These are phyloP conservation scores for Globisporangium mamillatum DNA, from an alignment of 352 stramenopile genomes.

Conservation along the genomic window DNA sequence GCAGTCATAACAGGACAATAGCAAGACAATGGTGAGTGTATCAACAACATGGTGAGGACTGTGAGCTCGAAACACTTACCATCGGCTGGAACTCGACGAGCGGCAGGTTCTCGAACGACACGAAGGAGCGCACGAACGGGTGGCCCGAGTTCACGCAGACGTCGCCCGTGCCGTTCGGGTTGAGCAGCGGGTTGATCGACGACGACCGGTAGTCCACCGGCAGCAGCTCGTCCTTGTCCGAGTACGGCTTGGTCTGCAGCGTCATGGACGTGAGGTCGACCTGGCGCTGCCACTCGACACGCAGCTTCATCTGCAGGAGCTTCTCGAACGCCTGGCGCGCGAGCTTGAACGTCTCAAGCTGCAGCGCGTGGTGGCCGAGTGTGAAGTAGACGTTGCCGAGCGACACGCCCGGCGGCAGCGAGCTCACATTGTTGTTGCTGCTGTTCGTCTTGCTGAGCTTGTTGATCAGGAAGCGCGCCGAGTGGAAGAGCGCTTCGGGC, in stretches of 20 bases:
- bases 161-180: constrained; percentile 84
- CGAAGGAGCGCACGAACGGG: constrained; percentile 93
- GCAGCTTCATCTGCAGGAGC: constrained; percentile 88
- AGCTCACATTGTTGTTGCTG: constrained; percentile 13
- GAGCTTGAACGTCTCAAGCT: constrained; percentile 92
- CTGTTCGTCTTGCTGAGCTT: constrained; percentile 43
- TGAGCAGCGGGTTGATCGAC: constrained; percentile 91
- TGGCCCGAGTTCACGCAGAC: constrained; percentile 93
- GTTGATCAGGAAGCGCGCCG: constrained; percentile 92
- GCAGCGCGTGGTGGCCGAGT: constrained; percentile 89
- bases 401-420: constrained; percentile 81
- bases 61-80: constrained; percentile 24
- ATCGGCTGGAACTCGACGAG: constrained; percentile 93
- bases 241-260: constrained; percentile 91
- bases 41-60: background rate
- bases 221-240: constrained; percentile 91
- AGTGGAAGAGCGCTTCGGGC: constrained; percentile 92
- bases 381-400: constrained; percentile 93
- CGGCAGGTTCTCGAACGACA: constrained; percentile 95
- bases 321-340: constrained; percentile 92
- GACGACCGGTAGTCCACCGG: constrained; percentile 95
- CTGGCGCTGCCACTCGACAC: constrained; percentile 76
- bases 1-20: constrained; percentile 10
- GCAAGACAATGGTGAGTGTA: constrained; percentile 1
- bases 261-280: constrained; percentile 92